Base-by-base conservation (phyloP, 306 rosid species). In the Dalbergia cochinchinensis region DNA sequence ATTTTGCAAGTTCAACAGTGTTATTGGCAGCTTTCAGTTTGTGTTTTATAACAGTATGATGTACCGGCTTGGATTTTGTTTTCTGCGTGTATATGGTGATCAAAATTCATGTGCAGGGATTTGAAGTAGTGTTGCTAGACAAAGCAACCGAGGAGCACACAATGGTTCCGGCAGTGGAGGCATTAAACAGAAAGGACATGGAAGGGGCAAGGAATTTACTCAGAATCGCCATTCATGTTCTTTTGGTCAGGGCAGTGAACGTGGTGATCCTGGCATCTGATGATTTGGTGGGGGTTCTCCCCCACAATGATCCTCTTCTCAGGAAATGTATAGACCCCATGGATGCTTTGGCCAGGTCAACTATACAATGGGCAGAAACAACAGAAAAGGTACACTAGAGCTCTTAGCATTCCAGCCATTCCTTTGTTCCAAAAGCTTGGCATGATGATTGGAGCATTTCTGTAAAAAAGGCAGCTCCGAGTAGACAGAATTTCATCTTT, bases 341-440 rank as follows among this genome's bases (percentile, higher is more conserved):
- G 88, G 90, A 87, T 81, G 86, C 88, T 65, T 81, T 87, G 74
- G 90, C 86, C 60, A 84, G 88, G 77, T 84, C 90, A 51, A 84
- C 81, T 64, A 71, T 87, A 81, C 75, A 74, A 14, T 84, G 90
- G 90, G 87, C 88, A 50, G 79, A 84, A 81, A 81, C 88, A 57
- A 58, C 82, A 22, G 12, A 79, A 41, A 65, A 48, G 48, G 71
- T 55, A 60, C 72, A 55, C 8, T n/a, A 74, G 48, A 76, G 73
- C 47, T 3, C 47, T 31, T 83, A 86, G 85, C 34, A 20, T 53
- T n/a, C n/a, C n/a, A n/a, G n/a, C n/a, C n/a, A n/a, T n/a, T 53
- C 65, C 58, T 54, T 42, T 65, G 44, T 61, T 59, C 65, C 6
- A 51, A 20, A 74, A 33, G 65, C 41, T 8, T 22, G 73, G 58